phyloP scores from a whole-genome alignment of 805 yeast genomes.

The Yamadazyma endophytica region DNA sequence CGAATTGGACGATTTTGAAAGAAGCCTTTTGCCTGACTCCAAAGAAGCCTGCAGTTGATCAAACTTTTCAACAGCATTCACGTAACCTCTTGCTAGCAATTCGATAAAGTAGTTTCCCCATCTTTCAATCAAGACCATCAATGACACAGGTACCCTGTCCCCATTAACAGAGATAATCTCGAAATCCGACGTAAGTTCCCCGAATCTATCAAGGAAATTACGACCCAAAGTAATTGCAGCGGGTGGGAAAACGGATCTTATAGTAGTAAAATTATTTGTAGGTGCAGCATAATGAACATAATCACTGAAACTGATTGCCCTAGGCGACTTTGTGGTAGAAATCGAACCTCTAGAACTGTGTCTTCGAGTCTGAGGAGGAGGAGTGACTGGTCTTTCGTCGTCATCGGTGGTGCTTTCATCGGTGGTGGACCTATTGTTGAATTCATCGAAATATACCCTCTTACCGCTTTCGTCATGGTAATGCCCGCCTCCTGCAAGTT shows the following conservation, averaged over 20 bases:
- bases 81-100: constrained; percentile 59
- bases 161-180: constrained; percentile 71
- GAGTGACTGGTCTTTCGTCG: neutral
- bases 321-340: constrained; percentile 14
- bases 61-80: constrained; percentile 47
- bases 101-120: constrained; percentile 75
- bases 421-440: constrained; percentile 6
- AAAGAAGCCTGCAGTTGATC: constrained; percentile 27
- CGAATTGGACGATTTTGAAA: too few relatives aligned
- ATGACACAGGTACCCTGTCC: constrained; percentile 59
- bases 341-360: constrained; percentile 10
- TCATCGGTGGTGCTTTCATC: constrained; percentile 8
- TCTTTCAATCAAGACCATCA: constrained; percentile 58
- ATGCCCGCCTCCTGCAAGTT: constrained; percentile 29
- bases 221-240: constrained; percentile 76
- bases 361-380: too few relatives aligned
- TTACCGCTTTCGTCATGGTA: constrained; percentile 16
- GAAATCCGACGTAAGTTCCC: constrained; percentile 62
- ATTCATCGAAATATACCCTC: constrained; percentile 10
- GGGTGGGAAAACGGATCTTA: constrained; percentile 68
- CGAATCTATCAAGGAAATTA: constrained; percentile 66
- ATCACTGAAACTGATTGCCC: constrained; percentile 51
- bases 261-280: constrained; percentile 58
- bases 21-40: constrained; percentile 1
- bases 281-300: constrained; percentile 78